phyloP scores from a whole-genome alignment of 305 asterid genomes.

The Fraxinus latifolia region DNA sequence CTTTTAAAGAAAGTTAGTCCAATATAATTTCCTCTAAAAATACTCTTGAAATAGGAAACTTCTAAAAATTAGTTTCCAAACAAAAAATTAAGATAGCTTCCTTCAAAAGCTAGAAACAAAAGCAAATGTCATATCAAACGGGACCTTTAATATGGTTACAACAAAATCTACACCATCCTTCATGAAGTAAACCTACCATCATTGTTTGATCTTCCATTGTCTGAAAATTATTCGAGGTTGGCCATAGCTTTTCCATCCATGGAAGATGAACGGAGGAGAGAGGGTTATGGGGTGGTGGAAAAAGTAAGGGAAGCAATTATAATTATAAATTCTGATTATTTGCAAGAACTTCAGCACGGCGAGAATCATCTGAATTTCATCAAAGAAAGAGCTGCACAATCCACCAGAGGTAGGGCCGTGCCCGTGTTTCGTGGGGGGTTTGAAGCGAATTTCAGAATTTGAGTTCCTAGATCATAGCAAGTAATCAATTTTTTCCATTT shows the following conservation, averaged over 20 bases:
- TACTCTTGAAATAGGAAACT: too few species aligned
- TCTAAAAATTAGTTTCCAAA: too few species aligned
- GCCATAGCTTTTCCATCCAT: constrained; percentile 25
- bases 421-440: too few species aligned
- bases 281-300: constrained; percentile 24
- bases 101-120: too few species aligned
- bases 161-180: constrained; percentile 27
- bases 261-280: background rate
- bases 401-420: background rate
- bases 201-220: constrained; percentile 33
- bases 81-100: too few species aligned
- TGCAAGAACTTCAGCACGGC: constrained; percentile 5
- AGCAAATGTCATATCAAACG: too few species aligned
- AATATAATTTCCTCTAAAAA: too few species aligned
- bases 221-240: constrained; percentile 31
- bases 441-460: too few species aligned
- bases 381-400: constrained; percentile 23
- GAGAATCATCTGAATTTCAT: background rate
- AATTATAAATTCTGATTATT: constrained; percentile 25
- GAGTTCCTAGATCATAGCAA: too few species aligned
- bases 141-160: constrained; percentile 16
- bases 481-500: too few species aligned
- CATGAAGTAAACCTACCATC: constrained; percentile 41
- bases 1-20: too few species aligned
- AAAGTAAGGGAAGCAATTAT: constrained; percentile 34